These are phyloP conservation scores for Testicularia cyperi DNA, from an alignment of 1,284 basidiomycete species.

Conservation along the genomic window DNA sequence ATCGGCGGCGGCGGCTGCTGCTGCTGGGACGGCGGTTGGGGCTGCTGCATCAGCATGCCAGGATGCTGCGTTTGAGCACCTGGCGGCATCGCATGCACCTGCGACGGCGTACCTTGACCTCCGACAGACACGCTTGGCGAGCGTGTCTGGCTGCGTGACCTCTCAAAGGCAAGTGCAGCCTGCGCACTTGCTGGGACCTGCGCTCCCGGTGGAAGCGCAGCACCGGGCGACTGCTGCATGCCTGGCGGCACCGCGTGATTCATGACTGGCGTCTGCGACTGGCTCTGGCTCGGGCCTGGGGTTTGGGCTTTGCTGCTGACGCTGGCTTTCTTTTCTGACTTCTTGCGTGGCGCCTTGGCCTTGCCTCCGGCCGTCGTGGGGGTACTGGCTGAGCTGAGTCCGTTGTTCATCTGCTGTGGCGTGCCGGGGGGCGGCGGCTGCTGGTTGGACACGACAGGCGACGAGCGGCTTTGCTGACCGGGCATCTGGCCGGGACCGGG, in stretches of 20 bases:
- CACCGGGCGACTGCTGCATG: conserved; percentile 31
- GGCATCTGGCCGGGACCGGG: too few species aligned
- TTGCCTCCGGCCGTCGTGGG: conserved; percentile 27
- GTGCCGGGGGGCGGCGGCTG: conserved; percentile 22
- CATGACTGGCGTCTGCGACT: conserved; percentile 29
- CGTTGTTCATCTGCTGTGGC: conserved; percentile 22
- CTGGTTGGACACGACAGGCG: conserved; percentile 19
- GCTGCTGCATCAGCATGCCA: conserved; percentile 1
- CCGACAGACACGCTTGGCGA: conserved; percentile 38
- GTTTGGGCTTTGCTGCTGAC: too few species aligned
- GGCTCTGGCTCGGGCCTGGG: conserved; percentile 10
- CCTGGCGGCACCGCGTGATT: conserved; percentile 18
- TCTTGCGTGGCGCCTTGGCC: conserved; percentile 32
- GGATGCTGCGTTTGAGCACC: conserved; percentile 6
- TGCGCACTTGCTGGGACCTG: too few species aligned
- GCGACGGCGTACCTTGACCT: conserved; percentile 28
- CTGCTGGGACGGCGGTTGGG: conserved; percentile 8
- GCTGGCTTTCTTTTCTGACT: conserved; percentile 32
- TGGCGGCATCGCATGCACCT: conserved; percentile 29
- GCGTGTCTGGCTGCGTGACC: conserved; percentile 42
- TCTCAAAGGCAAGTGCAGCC: conserved; percentile 19
- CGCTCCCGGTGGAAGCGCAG: conserved; percentile 13
- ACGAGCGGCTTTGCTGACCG: conserved; percentile 5
- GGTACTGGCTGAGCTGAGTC: conserved; percentile 13
- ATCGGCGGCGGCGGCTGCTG: conserved; percentile 13